Percentiles rank a stretch among this genome's conserved stretches.
phyloP scores from a whole-genome alignment of 2,329 filamentous ascomycete species.

The Fusarium denticulatum region DNA sequence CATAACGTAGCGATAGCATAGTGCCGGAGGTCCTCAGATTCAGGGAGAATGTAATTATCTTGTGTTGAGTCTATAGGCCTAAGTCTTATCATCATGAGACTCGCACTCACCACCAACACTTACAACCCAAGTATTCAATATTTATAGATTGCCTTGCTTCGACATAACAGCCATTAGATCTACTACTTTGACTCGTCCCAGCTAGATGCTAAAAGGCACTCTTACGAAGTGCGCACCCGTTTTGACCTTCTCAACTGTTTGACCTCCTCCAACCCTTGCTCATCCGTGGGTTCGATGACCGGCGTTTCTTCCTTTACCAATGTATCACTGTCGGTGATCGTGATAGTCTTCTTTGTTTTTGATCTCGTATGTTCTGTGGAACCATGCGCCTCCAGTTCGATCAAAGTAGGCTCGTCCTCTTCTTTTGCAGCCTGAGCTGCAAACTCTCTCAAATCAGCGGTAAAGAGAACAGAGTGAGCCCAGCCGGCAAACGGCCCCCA shows the following conservation, averaged over 20 bases:
- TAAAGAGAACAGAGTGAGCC: conserved; percentile 97
- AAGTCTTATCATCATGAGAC: neutral
- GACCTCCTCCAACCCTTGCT: conserved; percentile 11
- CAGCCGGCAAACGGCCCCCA: conserved; percentile 97
- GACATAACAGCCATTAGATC: neutral
- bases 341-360: conserved; percentile 39
- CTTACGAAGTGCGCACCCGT: conserved; percentile 40
- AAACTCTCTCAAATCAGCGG: conserved; percentile 88
- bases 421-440: conserved; percentile 65
- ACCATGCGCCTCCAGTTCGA: conserved; percentile 25
- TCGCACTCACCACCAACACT: neutral
- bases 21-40: neutral
- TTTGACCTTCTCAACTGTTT: conserved; percentile 40
- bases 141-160: neutral
- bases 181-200: neutral
- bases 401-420: conserved; percentile 18
- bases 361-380: conserved; percentile 29
- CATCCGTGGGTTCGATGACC: conserved; percentile 22
- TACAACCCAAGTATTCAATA: neutral
- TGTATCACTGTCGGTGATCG: conserved; percentile 24
- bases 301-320: conserved; percentile 31
- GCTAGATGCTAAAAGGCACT: neutral
- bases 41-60: neutral
- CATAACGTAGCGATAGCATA: neutral
- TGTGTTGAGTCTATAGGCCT: neutral